Percentiles rank a stretch among this genome's conserved stretches.
These are phyloP conservation scores for Naumovozyma castellii DNA, from an alignment of 805 yeast genomes.

Conservation along the genomic window DNA sequence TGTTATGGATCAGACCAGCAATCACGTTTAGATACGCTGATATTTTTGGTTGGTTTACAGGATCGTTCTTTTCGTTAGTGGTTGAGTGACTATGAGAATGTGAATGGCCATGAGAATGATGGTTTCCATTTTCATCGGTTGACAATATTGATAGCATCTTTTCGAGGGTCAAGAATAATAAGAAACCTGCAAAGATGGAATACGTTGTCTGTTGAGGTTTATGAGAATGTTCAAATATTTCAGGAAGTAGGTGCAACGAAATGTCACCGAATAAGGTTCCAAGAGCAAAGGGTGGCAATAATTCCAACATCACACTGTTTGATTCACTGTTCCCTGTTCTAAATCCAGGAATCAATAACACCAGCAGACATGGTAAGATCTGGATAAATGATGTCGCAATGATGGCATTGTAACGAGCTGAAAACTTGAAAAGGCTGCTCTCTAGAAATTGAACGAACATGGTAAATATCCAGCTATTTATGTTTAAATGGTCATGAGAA, in stretches of 20 bases:
- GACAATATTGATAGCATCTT: constrained; percentile 43
- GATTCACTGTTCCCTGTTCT: not conserved
- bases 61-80: constrained; percentile 1
- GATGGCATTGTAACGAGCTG: constrained; percentile 51
- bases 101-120: constrained; percentile 33
- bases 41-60: constrained; percentile 21
- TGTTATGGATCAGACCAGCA: constrained; percentile 65
- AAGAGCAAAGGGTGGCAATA: constrained; percentile 46
- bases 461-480: not conserved
- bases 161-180: constrained; percentile 52
- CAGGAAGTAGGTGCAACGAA: constrained; percentile 63
- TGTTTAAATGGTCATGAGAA: constrained; percentile 2
- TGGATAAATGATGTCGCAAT: constrained; percentile 57
- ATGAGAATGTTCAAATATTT: constrained; percentile 36
- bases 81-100: constrained; percentile 37
- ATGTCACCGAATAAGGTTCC: constrained; percentile 74
- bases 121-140: constrained; percentile 13
- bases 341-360: constrained; percentile 47
- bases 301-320: not conserved
- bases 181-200: constrained; percentile 49
- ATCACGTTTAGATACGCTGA: constrained; percentile 58
- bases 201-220: constrained; percentile 37
- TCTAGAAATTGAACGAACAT: constrained; percentile 4
- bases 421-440: constrained; percentile 13
- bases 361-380: constrained; percentile 51